Conservation (phyloP, 2,329 filamentous ascomycete genomes). For the Botrytis squamosa region DNA sequence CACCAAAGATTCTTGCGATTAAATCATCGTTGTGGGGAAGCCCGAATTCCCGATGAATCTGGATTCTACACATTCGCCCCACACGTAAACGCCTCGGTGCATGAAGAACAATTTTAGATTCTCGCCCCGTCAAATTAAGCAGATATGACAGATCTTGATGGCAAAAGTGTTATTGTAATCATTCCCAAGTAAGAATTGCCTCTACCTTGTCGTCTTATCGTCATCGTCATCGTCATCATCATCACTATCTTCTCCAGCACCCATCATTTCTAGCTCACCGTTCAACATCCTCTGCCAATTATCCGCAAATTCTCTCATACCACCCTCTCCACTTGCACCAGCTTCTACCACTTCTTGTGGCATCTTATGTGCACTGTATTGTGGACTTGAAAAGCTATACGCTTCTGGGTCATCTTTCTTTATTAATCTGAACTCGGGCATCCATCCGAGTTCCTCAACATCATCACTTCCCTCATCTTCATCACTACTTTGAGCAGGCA, state of each 20-base stretch:
- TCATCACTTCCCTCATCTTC: constrained; percentile 49
- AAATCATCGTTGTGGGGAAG: not conserved
- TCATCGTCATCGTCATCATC: constrained; percentile 36
- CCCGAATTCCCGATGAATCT: constrained; percentile 16
- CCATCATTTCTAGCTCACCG: constrained; percentile 42
- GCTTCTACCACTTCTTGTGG: constrained; percentile 87
- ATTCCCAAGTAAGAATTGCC: not conserved
- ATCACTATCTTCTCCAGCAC: constrained; percentile 44
- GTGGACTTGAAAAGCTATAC: constrained; percentile 78
- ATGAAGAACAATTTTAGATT: constrained; percentile 6
- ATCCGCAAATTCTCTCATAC: constrained; percentile 75
- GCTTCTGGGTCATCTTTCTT: constrained; percentile 84
- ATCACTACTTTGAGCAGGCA: constrained; percentile 41
- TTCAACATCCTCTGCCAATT: constrained; percentile 65
- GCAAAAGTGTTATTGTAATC: not conserved
- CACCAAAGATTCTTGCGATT: not conserved
- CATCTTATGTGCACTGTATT: constrained; percentile 93
- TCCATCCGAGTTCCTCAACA: constrained; percentile 55
- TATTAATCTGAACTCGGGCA: constrained; percentile 79
- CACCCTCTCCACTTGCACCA: constrained; percentile 65
- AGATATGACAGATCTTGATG: not conserved
- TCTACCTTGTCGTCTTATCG: constrained; percentile 19
- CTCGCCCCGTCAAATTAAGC: not conserved
- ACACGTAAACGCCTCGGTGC: constrained; percentile 4
- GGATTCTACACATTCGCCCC: constrained; percentile 8